Base-by-base conservation (phyloP, 2,329 filamentous ascomycete genomes). In the Penicillium carneum region DNA sequence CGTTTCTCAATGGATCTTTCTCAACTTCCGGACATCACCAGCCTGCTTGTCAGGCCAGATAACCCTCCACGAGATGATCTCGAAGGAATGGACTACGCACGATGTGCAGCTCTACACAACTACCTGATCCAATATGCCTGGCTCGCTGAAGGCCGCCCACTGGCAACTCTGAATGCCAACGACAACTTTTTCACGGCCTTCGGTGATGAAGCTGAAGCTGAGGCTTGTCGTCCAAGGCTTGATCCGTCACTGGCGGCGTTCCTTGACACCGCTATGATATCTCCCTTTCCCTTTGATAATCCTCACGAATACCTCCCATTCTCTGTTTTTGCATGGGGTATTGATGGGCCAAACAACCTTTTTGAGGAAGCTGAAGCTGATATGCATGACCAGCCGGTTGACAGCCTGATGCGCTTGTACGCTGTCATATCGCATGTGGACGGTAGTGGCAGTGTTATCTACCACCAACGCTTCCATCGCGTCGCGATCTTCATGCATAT, bases 101-200 rank as follows among this genome's bases (percentile, higher is more conserved):
- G 73, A 70, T 75, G 74, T 62, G 71, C 64, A 18, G 68, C 68
- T 62, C 69, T 76, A 31, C 70, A 77, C 57, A 74, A 77, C 41
- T 72, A 74, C 45, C 66, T 77, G 46, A 62, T 72, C 7, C 63
- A 71, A 48, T 70, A 74, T 52, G 57, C 67, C 57, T 71, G 67
- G 64, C 45, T 65, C 41, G 65, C 70, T 36, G 69, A 73, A 62
- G 69, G 70, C 9, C 65, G 63, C 29, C 39, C 50, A 12, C 39
- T 59, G 51, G 67, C 51, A 52, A 57, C 50, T 64, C 58, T 72
- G 51, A 38, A 61, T 61, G 34, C 41, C 20, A 39, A 57, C 26
- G 63, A 41, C 58, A 69, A 68, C 31, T 73, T 63, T 61, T 71
- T 72, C 51, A 65, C 59, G 39, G 51, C 26, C 16, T 50, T 62